Conservation (phyloP, 768 basidiomycete species). For the Naematelia aurantialba region DNA sequence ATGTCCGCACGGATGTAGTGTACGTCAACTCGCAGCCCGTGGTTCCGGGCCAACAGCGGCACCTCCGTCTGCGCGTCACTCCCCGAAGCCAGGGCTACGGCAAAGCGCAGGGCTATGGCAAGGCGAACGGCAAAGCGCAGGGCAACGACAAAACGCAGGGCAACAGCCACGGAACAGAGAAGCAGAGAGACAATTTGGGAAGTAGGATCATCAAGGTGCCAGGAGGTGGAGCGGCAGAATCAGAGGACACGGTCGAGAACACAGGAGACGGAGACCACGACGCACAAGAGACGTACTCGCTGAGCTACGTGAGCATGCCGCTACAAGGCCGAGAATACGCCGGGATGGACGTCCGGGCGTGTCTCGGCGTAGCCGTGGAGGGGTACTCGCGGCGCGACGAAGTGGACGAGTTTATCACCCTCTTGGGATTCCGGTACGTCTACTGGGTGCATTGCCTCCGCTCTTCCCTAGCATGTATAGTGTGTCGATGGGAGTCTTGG, state of each 20-base stretch:
- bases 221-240: not conserved
- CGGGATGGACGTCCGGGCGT: constrained; percentile 25
- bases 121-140: constrained; percentile 17
- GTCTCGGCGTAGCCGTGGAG: constrained; percentile 24
- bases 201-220: too few species aligned
- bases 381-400: constrained; percentile 11
- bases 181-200: too few species aligned
- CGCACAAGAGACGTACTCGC: constrained; percentile 16
- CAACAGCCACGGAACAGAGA: too few species aligned
- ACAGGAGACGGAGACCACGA: constrained; percentile 10
- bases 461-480: not conserved
- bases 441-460: not conserved
- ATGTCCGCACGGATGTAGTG: constrained; percentile 15
- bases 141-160: not conserved
- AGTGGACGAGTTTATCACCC: constrained; percentile 25
- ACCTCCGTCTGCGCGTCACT: constrained; percentile 17
- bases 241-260: not conserved
- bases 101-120: not conserved
- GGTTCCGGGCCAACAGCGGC: constrained; percentile 26
- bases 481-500: not conserved
- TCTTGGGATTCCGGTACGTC: constrained; percentile 37
- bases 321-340: constrained; percentile 29
- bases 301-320: constrained; percentile 27
- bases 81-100: not conserved
- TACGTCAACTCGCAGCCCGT: constrained; percentile 26